Conservation (phyloP, 2,329 filamentous ascomycete species). For the Neofusicoccum laricinum region DNA sequence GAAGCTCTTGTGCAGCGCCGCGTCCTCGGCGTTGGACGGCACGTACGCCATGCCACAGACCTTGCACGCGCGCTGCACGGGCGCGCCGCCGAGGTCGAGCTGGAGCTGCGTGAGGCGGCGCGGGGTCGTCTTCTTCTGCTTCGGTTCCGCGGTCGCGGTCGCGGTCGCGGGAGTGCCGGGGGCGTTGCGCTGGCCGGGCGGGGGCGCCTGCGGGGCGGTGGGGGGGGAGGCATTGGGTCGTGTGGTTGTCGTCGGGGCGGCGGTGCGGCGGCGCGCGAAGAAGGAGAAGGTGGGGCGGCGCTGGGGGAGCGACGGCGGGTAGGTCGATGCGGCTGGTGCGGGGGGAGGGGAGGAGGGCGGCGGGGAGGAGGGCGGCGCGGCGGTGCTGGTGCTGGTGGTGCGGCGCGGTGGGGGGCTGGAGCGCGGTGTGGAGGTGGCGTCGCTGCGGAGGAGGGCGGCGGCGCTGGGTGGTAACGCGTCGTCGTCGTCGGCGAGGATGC, state of each 20-base stretch:
- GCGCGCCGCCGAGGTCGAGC: constrained; percentile 56
- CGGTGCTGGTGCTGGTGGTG: background rate
- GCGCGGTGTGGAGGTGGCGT: constrained; percentile 16
- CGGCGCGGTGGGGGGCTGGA: constrained; percentile 26
- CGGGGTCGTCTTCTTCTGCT: constrained; percentile 16
- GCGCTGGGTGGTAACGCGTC: background rate
- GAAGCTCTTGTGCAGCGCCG: constrained; percentile 61
- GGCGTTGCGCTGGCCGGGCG: background rate
- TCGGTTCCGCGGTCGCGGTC: background rate
- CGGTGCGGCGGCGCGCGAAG: constrained; percentile 33
- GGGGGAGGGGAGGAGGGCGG: constrained; percentile 44
- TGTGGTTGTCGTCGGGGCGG: too few species aligned
- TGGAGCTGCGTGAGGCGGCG: constrained; percentile 56
- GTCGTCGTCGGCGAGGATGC: constrained; percentile 22
- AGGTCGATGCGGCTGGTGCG: constrained; percentile 41
- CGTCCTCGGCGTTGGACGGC: constrained; percentile 59
- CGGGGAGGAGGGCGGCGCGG: background rate
- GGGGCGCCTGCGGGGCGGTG: background rate
- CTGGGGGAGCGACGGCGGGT: constrained; percentile 40
- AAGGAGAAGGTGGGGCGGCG: constrained; percentile 48
- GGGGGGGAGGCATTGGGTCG: background rate
- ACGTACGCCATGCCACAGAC: constrained; percentile 66
- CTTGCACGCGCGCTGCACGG: constrained; percentile 56
- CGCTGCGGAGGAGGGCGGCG: background rate
- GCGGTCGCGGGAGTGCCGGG: background rate